These are phyloP conservation scores for Scutellaria galericulata DNA, from an alignment of 257 asterid species.

Conservation along the genomic window DNA sequence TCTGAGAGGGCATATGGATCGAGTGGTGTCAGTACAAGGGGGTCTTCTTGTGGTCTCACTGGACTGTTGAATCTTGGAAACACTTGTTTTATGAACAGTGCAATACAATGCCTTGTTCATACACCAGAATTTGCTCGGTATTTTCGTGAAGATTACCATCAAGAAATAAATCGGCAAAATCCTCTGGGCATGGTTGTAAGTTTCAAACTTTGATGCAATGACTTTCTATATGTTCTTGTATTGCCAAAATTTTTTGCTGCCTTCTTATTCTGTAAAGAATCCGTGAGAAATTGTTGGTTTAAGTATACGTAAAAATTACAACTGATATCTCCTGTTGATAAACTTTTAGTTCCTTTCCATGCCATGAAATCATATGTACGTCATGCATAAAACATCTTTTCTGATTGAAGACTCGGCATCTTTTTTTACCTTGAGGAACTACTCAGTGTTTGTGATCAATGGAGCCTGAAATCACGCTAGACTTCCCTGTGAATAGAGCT, in stretches of 20 bases:
- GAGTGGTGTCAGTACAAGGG: conserved; percentile 90
- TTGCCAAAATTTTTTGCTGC: neutral
- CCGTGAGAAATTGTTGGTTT: neutral
- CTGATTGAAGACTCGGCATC: conserved; percentile 14
- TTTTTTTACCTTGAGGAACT: conserved; percentile 18
- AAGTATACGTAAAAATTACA: too few species aligned
- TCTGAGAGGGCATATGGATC: conserved; percentile 70
- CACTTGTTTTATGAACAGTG: conserved; percentile 98
- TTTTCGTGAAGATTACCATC: conserved; percentile 97
- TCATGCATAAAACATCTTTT: conserved; percentile 15
- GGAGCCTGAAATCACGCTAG: neutral
- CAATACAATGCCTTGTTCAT: conserved; percentile 97
- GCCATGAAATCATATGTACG: conserved; percentile 12
- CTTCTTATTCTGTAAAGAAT: conserved; percentile 2
- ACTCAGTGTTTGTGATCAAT: neutral
- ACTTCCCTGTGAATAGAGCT: conserved; percentile 21
- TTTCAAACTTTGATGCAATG: conserved; percentile 40
- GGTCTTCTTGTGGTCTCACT: conserved; percentile 90
- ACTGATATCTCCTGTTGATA: conserved; percentile 19
- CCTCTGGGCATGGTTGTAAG: conserved; percentile 99
- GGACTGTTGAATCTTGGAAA: conserved; percentile 97
- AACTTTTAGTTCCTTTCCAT: conserved; percentile 24
- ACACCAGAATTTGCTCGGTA: conserved; percentile 94
- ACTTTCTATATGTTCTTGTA: conserved; percentile 7
- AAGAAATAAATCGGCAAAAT: conserved; percentile 91